Conservation (phyloP, 2,329 filamentous ascomycete species). For the Penicillium brevicompactum region DNA sequence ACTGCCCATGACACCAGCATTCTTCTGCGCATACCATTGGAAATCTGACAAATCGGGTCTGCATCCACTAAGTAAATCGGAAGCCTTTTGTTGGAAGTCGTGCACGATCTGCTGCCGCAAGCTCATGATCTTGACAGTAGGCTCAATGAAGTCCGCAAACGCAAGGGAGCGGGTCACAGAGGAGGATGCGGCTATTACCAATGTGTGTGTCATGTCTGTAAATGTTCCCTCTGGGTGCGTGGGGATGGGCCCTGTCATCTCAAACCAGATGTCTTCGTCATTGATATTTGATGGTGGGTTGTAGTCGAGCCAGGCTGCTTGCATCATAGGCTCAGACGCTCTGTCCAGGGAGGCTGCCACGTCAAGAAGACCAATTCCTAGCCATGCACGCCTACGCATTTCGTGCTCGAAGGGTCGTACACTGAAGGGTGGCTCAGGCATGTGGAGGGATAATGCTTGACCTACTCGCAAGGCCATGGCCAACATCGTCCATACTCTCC, state of each 20-base stretch:
- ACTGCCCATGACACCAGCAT: constrained; percentile 25
- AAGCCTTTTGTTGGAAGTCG: constrained; percentile 27
- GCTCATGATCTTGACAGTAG: constrained; percentile 23
- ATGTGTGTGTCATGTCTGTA: constrained; percentile 32
- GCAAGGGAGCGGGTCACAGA: constrained; percentile 26
- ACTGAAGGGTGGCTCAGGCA: constrained; percentile 30
- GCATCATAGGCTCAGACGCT: constrained; percentile 39
- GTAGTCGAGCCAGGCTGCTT: constrained; percentile 29
- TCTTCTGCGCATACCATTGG: constrained; percentile 29
- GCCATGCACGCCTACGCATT: constrained; percentile 36
- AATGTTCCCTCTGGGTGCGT: constrained; percentile 23
- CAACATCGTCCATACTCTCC: constrained; percentile 38
- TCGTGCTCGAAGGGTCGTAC: constrained; percentile 33
- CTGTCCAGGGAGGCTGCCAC: constrained; percentile 32
- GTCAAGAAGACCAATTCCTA: constrained; percentile 32
- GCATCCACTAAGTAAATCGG: constrained; percentile 22
- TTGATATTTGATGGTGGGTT: constrained; percentile 32
- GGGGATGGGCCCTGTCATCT: constrained; percentile 21
- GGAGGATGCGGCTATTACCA: constrained; percentile 26
- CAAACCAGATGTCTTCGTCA: constrained; percentile 31
- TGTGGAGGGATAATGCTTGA: constrained; percentile 34
- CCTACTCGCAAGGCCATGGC: constrained; percentile 35
- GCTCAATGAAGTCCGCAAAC: constrained; percentile 27
- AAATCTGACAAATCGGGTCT: constrained; percentile 24
- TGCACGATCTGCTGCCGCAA: constrained; percentile 28